Base-by-base conservation (phyloP, 139 green algal genomes). In the Klebsormidium nitens region DNA sequence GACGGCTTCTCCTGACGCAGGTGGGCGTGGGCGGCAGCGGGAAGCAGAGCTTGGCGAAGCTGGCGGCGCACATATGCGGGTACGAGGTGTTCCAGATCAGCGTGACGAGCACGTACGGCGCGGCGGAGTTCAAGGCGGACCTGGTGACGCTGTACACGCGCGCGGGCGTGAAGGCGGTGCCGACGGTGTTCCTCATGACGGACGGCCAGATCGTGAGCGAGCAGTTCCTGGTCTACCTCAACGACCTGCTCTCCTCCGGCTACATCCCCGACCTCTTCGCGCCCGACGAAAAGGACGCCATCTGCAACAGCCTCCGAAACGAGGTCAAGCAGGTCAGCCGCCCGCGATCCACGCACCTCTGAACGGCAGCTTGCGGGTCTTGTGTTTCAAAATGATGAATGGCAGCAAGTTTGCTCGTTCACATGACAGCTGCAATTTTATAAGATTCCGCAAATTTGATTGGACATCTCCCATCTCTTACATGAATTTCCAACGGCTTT, bases 151-250 rank as follows among this genome's bases (percentile, higher is more conserved):
- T 96, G 31, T 96, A 93, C 82, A 82, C 70, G 57, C 89, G 75
- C 47, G 77, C 79, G 3, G 87, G 87, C 32, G 85, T 81, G 6
- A 95, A 91, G 80, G 70, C 74, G 52, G 79, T 70, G 5, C 84
- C 85, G 5, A 82, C 91, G 23, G 87, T 81, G 0, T 91, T 96
- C 78, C 75, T 96, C 6, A 84, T 96, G 81, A 95, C 85, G 0
- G 91, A 96, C 81, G 89, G 88, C 72, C 72, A 87, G 67, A 93
- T 95, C 42, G 85, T 93, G 0, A 89, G 95, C 50, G 90, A 96
- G 79, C 66, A 76, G 8, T 93, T 96, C 73, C 78, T 96, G 36
- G 88, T 95, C 6, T 92, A 89, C 86, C 86, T 96, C 52, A 95
- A 95, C 72, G 91, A 96, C 73, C 80, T 96, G 62, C 80, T 96